phyloP scores from a whole-genome alignment of 1,139 yeast genomes.

The Candida sanyaensis region DNA sequence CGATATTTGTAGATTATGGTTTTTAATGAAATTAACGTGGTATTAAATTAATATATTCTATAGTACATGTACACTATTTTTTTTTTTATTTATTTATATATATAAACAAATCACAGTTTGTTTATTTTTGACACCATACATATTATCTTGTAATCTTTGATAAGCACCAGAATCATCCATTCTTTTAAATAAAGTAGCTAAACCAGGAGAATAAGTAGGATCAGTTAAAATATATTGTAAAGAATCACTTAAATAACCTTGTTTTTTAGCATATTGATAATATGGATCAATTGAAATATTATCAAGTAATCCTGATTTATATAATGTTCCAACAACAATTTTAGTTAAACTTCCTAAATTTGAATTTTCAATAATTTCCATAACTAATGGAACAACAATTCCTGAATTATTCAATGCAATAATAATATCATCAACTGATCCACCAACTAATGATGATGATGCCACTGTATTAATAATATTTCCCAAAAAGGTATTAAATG shows the following conservation, averaged over 20 bases:
- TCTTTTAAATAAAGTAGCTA: constrained; percentile 34
- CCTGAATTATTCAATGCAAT: constrained; percentile 36
- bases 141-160: constrained; percentile 32
- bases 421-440: constrained; percentile 27
- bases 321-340: constrained; percentile 28
- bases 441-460: constrained; percentile 25
- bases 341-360: constrained; percentile 25
- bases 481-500: constrained; percentile 33
- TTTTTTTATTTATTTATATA: too few relatives aligned
- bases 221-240: constrained; percentile 30
- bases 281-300: constrained; percentile 25
- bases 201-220: constrained; percentile 32
- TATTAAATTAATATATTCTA: neutral
- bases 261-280: constrained; percentile 27
- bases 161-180: constrained; percentile 37
- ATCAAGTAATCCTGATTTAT: constrained; percentile 36
- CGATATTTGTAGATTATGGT: too few relatives aligned
- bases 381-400: constrained; percentile 29
- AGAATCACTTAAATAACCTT: constrained; percentile 22
- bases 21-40: neutral
- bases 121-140: constrained; percentile 27
- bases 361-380: constrained; percentile 27
- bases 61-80: too few relatives aligned
- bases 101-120: too few relatives aligned
- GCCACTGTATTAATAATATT: constrained; percentile 33